Percentiles rank a stretch among this genome's conserved stretches.
These are phyloP conservation scores for Ophiostoma sp. DNA, from an alignment of 2,329 filamentous ascomycete species.

Conservation along the genomic window DNA sequence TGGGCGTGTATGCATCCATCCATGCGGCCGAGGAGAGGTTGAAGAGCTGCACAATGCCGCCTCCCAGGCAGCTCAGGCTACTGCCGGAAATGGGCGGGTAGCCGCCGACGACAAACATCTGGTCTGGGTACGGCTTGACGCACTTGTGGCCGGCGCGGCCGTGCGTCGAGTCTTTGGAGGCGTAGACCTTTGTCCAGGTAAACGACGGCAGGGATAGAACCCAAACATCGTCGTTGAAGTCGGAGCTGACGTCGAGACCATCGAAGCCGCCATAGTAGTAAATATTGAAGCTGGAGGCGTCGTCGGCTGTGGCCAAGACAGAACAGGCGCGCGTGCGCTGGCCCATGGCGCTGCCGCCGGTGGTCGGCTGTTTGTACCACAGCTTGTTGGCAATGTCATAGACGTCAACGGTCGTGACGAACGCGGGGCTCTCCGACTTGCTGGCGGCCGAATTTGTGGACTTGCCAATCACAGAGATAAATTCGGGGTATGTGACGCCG, in stretches of 20 bases:
- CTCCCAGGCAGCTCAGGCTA: slow-evolving; percentile 42
- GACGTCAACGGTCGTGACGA: slow-evolving; percentile 69
- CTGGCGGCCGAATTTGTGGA: slow-evolving; percentile 37
- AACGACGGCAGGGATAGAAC: slow-evolving; percentile 75
- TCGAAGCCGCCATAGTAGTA: slow-evolving; percentile 79
- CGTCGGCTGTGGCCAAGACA: slow-evolving; percentile 64
- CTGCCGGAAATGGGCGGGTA: slow-evolving; percentile 39
- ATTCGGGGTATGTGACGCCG: slow-evolving; percentile 61
- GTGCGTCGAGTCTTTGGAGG: slow-evolving; percentile 41
- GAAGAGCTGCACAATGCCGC: slow-evolving; percentile 58
- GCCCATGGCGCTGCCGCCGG: slow-evolving; percentile 51
- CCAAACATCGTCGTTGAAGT: slow-evolving; percentile 66
- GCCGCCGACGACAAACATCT: slow-evolving; percentile 75
- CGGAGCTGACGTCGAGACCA: slow-evolving; percentile 38
- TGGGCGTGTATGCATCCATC: slow-evolving; percentile 64
- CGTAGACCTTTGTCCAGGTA: slow-evolving; percentile 60
- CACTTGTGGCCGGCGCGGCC: slow-evolving; percentile 70
- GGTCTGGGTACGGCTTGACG: slow-evolving; percentile 67
- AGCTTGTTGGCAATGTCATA: slow-evolving; percentile 65
- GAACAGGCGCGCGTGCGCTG: slow-evolving; percentile 63
- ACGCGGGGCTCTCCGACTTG: slow-evolving; percentile 59
- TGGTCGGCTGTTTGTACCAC: slow-evolving; percentile 70
- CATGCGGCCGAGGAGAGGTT: slow-evolving; percentile 66
- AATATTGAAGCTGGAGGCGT: slow-evolving; percentile 71
- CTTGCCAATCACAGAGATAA: slow-evolving; percentile 28